These are phyloP conservation scores for Stagonosporopsis tanaceti DNA, from an alignment of 2,329 filamentous ascomycete species.

Conservation along the genomic window DNA sequence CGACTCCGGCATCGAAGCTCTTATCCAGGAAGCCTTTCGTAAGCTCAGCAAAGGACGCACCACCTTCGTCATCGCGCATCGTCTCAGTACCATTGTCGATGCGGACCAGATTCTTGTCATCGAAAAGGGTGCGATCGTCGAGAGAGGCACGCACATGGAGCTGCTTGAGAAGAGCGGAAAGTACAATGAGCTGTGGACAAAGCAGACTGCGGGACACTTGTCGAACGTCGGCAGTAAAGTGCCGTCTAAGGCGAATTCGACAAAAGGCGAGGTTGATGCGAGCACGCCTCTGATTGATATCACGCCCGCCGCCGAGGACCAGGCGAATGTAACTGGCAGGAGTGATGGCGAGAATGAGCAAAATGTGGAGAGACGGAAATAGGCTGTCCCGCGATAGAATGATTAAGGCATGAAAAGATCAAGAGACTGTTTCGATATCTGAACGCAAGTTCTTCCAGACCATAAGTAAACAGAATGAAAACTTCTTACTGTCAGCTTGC, in stretches of 20 bases:
- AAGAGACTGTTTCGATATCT: background rate
- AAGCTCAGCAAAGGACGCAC: conserved; percentile 68
- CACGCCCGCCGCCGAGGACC: conserved; percentile 33
- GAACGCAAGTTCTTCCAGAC: background rate
- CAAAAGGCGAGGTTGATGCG: conserved; percentile 19
- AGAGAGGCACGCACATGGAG: conserved; percentile 80
- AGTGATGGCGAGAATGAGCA: conserved; percentile 16
- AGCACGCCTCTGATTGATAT: conserved; percentile 34
- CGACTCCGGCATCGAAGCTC: conserved; percentile 74
- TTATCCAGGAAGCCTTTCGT: conserved; percentile 69
- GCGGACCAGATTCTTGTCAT: conserved; percentile 86
- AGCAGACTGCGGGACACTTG: conserved; percentile 65
- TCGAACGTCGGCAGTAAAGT: conserved; percentile 28
- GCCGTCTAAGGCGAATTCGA: conserved; percentile 27
- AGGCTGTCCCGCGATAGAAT: background rate
- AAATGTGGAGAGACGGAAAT: conserved; percentile 25
- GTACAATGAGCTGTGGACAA: conserved; percentile 88
- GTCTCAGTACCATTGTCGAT: conserved; percentile 83
- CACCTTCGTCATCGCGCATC: conserved; percentile 76
- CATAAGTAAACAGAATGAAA: background rate
- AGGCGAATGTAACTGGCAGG: conserved; percentile 23
- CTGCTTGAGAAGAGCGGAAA: conserved; percentile 74
- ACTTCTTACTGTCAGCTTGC: background rate
- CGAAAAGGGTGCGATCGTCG: conserved; percentile 76
- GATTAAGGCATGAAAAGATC: background rate